Conservation (phyloP, 768 basidiomycete species). For the Leccinum disarticulatum region DNA sequence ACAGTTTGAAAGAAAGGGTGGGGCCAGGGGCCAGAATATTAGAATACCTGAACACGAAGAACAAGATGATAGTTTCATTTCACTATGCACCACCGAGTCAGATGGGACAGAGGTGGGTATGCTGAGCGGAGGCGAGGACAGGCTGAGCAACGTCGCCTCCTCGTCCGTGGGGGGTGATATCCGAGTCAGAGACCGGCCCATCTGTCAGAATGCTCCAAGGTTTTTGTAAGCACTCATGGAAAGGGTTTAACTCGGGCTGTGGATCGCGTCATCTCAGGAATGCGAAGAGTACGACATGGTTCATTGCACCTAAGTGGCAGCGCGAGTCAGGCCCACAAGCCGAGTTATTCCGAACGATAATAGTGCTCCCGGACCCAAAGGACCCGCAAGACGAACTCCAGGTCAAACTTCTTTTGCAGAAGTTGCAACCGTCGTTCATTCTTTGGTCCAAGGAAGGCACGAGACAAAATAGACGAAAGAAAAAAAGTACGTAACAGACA, state of each 20-base stretch:
- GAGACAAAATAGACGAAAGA: constrained; percentile 8
- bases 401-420: constrained; percentile 5
- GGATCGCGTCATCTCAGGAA: not conserved
- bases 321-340: not conserved
- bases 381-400: constrained; percentile 14
- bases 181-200: not conserved
- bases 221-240: not conserved
- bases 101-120: too few species aligned
- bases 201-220: not conserved
- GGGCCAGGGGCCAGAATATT: too few species aligned
- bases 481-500: not conserved
- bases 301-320: not conserved
- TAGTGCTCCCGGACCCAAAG: constrained; percentile 10
- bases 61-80: too few species aligned
- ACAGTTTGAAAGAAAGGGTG: too few species aligned
- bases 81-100: too few species aligned
- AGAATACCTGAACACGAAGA: too few species aligned
- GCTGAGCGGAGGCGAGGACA: too few species aligned
- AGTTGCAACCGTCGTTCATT: constrained; percentile 2
- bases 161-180: too few species aligned
- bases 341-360: constrained; percentile 17
- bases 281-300: not conserved
- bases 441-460: not conserved
- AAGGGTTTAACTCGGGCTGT: not conserved
- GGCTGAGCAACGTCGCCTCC: too few species aligned